Percentiles rank a stretch among this genome's conserved stretches.
phyloP scores from a whole-genome alignment of 2,329 filamentous ascomycete genomes.

The Calonectria crousiana region DNA sequence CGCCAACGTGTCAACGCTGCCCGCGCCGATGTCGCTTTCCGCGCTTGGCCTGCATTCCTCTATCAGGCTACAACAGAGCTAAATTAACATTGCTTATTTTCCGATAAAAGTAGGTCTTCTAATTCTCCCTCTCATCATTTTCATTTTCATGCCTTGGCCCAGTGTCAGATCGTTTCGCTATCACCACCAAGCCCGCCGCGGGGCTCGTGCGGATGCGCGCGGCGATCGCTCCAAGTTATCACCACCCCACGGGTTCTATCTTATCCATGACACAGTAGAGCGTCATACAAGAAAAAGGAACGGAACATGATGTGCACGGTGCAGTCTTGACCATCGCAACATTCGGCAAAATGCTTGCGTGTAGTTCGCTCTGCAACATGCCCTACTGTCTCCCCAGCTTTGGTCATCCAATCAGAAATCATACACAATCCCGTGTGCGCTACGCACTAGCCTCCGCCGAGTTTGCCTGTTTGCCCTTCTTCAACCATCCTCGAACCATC shows the following conservation, averaged over 20 bases:
- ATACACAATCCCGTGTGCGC: background rate
- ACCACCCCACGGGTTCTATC: background rate
- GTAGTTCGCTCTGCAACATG: background rate
- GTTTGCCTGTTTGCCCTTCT: background rate
- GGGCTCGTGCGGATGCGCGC: background rate
- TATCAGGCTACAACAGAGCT: slow-evolving; percentile 3
- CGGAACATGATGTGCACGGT: background rate
- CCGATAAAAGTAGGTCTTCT: background rate
- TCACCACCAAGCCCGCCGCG: background rate
- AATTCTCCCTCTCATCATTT: background rate
- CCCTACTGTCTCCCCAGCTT: background rate
- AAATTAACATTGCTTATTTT: background rate
- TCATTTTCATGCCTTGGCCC: background rate
- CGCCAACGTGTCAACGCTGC: background rate
- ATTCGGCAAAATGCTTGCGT: too few species aligned
- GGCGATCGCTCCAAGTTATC: background rate
- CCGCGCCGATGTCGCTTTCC: background rate
- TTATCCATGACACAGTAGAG: background rate
- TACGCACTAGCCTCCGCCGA: background rate
- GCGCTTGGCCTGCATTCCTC: background rate
- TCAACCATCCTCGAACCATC: background rate
- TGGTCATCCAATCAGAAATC: background rate
- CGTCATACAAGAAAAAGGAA: background rate
- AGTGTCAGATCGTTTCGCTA: background rate
- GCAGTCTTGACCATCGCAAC: background rate